Percentiles rank a stretch among this genome's conserved stretches.
These are phyloP conservation scores for Yarrowia galli DNA, from an alignment of 1,139 yeast species.

Conservation along the genomic window DNA sequence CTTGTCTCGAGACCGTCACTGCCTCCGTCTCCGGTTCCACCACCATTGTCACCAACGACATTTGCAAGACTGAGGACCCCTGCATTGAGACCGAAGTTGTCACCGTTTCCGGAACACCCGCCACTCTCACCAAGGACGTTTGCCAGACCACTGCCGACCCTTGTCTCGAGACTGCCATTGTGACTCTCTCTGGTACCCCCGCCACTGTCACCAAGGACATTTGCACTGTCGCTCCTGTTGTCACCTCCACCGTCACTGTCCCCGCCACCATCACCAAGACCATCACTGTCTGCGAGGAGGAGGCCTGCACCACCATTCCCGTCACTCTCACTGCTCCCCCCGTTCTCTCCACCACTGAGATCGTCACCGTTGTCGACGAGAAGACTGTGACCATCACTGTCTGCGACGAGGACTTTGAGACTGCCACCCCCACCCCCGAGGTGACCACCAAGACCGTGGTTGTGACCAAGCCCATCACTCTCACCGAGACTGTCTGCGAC, in stretches of 20 bases:
- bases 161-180: conserved; percentile 3
- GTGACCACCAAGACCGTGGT: conserved; percentile 7
- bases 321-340: conserved; percentile 13
- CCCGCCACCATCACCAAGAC: conserved; percentile 29
- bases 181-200: conserved; percentile 3
- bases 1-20: conserved; percentile 4
- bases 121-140: conserved; percentile 7
- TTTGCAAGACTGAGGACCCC: conserved; percentile 7
- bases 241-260: not conserved
- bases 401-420: conserved; percentile 11
- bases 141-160: conserved; percentile 23
- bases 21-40: conserved; percentile 18
- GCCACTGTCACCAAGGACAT: conserved; percentile 11
- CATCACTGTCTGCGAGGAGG: conserved; percentile 27
- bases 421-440: not conserved
- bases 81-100: conserved; percentile 11
- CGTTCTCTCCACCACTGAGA: not conserved
- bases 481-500: conserved; percentile 20
- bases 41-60: conserved; percentile 5
- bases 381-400: conserved; percentile 12
- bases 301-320: conserved; percentile 6
- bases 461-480: conserved; percentile 14
- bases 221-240: not conserved
- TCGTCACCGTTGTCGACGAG: conserved; percentile 8
- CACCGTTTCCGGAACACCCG: conserved; percentile 13